Evolutionary conservation across 352 stramenopile species (phyloP).

Genomic region (Phytopythium sindhum): DNA sequence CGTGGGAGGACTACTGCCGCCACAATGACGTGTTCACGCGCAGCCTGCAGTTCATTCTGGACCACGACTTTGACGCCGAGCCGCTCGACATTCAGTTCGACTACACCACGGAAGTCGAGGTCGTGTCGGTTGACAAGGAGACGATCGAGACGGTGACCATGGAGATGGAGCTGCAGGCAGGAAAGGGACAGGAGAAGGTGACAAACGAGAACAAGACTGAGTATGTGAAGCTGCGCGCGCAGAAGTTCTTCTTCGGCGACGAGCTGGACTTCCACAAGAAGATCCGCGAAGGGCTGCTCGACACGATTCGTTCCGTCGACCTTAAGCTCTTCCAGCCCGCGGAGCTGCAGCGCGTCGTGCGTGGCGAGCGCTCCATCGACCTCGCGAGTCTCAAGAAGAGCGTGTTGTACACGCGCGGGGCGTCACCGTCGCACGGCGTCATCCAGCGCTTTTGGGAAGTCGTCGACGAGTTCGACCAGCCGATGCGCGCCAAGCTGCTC

Average conservation of each 20-base stretch:
- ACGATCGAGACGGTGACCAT: slow-evolving; percentile 27
- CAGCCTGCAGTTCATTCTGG: slow-evolving; percentile 61
- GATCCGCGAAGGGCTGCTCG: slow-evolving; percentile 49
- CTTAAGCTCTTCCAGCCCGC: slow-evolving; percentile 54
- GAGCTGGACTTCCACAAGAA: slow-evolving; percentile 56
- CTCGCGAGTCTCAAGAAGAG: slow-evolving; percentile 43
- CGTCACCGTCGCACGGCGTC: slow-evolving; percentile 35
- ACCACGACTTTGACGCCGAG: slow-evolving; percentile 57
- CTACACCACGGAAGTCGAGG: slow-evolving; percentile 41
- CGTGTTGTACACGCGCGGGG: slow-evolving; percentile 55
- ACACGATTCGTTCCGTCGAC: slow-evolving; percentile 51
- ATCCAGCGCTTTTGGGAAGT: slow-evolving; percentile 65
- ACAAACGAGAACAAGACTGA: slow-evolving; percentile 68
- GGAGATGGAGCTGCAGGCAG: slow-evolving; percentile 56
- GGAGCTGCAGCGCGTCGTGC: slow-evolving; percentile 50
- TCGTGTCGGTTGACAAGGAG: slow-evolving; percentile 14
- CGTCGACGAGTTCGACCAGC: slow-evolving; percentile 56
- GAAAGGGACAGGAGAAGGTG: slow-evolving; percentile 29
- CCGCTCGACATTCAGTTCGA: slow-evolving; percentile 70
- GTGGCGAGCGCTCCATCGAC: slow-evolving; percentile 51
- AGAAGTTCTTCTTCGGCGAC: slow-evolving; percentile 62
- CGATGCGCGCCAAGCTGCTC: slow-evolving; percentile 48
- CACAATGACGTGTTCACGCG: slow-evolving; percentile 51
- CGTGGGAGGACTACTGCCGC: slow-evolving; percentile 62
- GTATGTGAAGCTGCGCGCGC: slow-evolving; percentile 59